A percentile compares a stretch with the other conserved stretches of the same genome.
Conservation (phyloP, 768 basidiomycete genomes). For the Scleroderma bovista region DNA sequence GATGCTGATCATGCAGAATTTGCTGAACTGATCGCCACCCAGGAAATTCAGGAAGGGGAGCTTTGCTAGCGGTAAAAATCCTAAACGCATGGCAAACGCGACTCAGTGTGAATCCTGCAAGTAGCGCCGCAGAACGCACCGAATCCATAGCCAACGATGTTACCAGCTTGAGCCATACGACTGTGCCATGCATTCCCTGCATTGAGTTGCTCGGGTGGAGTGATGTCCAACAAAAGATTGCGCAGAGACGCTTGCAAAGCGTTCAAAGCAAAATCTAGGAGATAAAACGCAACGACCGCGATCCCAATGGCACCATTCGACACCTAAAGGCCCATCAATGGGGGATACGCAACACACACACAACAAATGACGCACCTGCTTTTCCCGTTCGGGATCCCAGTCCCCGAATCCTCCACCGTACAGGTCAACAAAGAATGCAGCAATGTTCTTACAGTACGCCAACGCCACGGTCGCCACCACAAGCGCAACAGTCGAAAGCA, state of each 20-base stretch:
- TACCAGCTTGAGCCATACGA: conserved; percentile 94
- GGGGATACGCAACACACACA: background rate
- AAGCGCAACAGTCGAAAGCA: conserved; percentile 79
- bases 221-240: conserved; percentile 89
- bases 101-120: conserved; percentile 8
- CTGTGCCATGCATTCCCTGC: conserved; percentile 98
- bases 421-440: conserved; percentile 70
- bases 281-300: conserved; percentile 86
- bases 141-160: conserved; percentile 91
- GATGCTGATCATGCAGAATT: conserved; percentile 87
- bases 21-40: conserved; percentile 92
- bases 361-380: conserved; percentile 42
- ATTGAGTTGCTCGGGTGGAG: conserved; percentile 84
- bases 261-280: conserved; percentile 96
- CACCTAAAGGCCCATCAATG: conserved; percentile 36
- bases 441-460: conserved; percentile 76
- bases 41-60: conserved; percentile 74
- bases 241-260: conserved; percentile 89
- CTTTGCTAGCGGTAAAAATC: conserved; percentile 82
- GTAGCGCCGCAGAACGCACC: conserved; percentile 40
- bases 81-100: conserved; percentile 28
- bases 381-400: conserved; percentile 75
- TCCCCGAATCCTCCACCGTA: conserved; percentile 73
- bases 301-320: conserved; percentile 72
- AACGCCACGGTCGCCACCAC: conserved; percentile 71